Evolutionary conservation across 2,329 filamentous ascomycete species (phyloP).

Genomic region (Rhynchosporium secalis): DNA sequence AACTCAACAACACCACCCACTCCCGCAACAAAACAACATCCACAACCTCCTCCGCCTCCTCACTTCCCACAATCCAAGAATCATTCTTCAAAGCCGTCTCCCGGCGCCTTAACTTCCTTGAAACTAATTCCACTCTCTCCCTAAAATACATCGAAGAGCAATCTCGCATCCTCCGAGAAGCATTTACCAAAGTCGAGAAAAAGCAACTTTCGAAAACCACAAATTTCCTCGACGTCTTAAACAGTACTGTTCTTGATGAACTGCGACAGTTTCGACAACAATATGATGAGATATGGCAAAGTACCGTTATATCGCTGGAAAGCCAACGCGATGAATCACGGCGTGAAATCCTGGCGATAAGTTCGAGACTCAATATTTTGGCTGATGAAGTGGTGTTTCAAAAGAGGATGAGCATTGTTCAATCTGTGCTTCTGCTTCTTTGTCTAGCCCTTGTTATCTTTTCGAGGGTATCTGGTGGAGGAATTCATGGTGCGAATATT

Average conservation of each 20-base stretch:
- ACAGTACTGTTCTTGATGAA: conserved; percentile 81
- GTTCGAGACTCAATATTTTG: conserved; percentile 76
- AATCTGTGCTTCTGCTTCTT: conserved; percentile 81
- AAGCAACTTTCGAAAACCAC: conserved; percentile 83
- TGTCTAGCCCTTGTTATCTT: conserved; percentile 90
- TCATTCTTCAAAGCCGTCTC: conserved; percentile 97
- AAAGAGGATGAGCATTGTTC: conserved; percentile 91
- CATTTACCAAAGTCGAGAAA: conserved; percentile 82
- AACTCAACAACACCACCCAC: conserved; percentile 26
- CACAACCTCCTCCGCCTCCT: conserved; percentile 47
- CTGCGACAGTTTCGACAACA: conserved; percentile 75
- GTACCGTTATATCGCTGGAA: conserved; percentile 87
- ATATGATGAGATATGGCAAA: conserved; percentile 97
- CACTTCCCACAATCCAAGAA: conserved; percentile 86
- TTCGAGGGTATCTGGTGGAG: conserved; percentile 50
- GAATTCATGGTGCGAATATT: conserved; percentile 29
- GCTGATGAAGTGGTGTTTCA: conserved; percentile 88
- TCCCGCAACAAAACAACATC: conserved; percentile 39
- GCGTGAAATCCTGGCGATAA: conserved; percentile 79
- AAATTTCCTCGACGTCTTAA: conserved; percentile 79
- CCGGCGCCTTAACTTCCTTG: conserved; percentile 86
- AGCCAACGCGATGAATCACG: conserved; percentile 83
- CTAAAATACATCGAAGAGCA: conserved; percentile 97
- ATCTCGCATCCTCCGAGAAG: conserved; percentile 84
- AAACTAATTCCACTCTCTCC: conserved; percentile 89